Conservation (phyloP, 139 green algal species). For the Edaphochlamys debaryana region DNA sequence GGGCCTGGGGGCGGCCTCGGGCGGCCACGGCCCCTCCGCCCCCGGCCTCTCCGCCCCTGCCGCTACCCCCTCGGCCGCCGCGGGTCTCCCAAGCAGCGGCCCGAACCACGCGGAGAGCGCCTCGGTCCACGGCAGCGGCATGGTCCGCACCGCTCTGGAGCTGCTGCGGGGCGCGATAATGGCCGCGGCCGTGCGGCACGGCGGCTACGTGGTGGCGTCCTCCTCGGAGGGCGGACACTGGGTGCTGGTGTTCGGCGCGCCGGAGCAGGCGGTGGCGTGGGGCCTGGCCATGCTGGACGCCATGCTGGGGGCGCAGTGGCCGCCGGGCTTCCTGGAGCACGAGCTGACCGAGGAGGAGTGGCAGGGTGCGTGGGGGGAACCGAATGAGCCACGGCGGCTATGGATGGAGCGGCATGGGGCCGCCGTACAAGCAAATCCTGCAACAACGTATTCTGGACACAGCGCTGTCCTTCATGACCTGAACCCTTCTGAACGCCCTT, state of each 20-base stretch:
- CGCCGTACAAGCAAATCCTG: too few species aligned
- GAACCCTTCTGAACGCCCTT: too few species aligned
- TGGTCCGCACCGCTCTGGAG: background rate
- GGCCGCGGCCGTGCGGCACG: background rate
- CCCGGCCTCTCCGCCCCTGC: too few species aligned
- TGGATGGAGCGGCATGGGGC: too few species aligned
- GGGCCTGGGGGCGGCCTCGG: too few species aligned
- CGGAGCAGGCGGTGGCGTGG: background rate
- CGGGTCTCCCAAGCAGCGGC: background rate
- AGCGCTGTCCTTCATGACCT: too few species aligned
- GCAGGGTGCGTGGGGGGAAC: background rate
- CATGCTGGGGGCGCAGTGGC: background rate
- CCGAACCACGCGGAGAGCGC: background rate
- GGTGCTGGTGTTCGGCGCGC: background rate
- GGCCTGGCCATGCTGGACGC: background rate
- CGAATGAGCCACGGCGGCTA: too few species aligned
- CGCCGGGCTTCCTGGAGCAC: conserved; percentile 3
- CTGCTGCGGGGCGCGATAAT: background rate
- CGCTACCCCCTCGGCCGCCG: too few species aligned
- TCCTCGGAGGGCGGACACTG: conserved; percentile 1
- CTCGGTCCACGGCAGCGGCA: background rate
- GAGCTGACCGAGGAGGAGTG: conserved; percentile 8
- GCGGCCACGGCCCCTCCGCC: too few species aligned
- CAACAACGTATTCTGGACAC: too few species aligned
- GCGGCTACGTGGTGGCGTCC: background rate